Base-by-base conservation (phyloP, 2,329 filamentous ascomycete genomes). In the Colletotrichum viniferum region DNA sequence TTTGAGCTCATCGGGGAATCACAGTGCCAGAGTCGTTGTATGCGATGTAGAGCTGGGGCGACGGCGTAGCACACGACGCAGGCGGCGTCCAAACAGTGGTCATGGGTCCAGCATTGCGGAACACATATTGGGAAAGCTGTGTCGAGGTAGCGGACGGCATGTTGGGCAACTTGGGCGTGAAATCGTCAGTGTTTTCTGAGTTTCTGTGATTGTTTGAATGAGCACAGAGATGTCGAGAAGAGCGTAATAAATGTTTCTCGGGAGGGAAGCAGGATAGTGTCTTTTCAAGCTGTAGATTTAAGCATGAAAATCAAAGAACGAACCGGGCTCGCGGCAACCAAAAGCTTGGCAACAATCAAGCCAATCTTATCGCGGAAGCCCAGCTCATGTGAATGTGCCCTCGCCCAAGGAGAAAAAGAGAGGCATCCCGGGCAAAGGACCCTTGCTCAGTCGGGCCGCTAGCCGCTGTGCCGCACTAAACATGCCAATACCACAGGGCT, bases 21-120 rank as follows among this genome's bases (percentile, higher is more conserved):
- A 63, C 4, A 4, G 1, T 2, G n/a, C 21, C 21, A 21, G 18
- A 21, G 3, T 34, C 36, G 7, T 26, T 58, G 12, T n/a, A n/a
- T 13, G 34, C 56, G 32, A 34, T 21, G 12, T 18, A 43, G 6
- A 64, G 60, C 2, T 28, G n/a, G 8, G 26, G 60, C 13, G 36
- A n/a, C 13, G 12, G 9, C 7, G 76, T 78, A 30, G 73, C 64
- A 16, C 77, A 78, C 9, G 69, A 58, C 4, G 71, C 24, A 2
- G 76, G 71, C 5, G 77, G 62, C 9, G 78, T 78, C 36, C 71
- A 78, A 14, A 75, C 76, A 28, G 78, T 78, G 3, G 77, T 78
- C 55, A 78, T 48, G n/a, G 77, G 77, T 28, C 78, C 78, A 56
- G 76, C 32, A 52, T 78, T 76, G 55, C 55, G 32, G n/a, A 76